phyloP scores from a whole-genome alignment of 257 asterid genomes.

The Solanum acaule region DNA sequence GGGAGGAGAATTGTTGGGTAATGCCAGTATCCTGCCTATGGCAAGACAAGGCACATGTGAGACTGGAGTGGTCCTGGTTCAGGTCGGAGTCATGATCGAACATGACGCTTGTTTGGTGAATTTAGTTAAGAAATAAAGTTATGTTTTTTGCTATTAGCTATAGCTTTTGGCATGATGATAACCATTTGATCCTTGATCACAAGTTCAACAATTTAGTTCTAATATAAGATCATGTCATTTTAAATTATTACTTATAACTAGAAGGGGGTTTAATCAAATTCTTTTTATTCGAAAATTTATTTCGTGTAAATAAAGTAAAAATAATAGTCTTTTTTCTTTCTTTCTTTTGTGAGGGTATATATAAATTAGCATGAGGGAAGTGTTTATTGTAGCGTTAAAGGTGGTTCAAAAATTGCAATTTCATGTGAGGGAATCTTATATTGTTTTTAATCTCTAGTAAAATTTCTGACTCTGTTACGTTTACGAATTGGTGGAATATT shows the following conservation, averaged over 20 bases:
- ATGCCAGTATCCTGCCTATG: too few relatives aligned
- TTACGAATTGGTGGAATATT: neutral
- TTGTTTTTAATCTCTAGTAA: neutral
- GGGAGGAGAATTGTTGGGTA: too few relatives aligned
- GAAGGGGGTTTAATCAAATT: neutral
- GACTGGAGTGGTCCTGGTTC: too few relatives aligned
- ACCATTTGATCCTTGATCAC: neutral
- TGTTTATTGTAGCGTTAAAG: neutral
- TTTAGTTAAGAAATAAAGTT: too few relatives aligned
- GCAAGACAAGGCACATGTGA: fast-evolving
- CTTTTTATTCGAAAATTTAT: neutral
- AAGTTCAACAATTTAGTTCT: neutral
- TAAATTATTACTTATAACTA: neutral
- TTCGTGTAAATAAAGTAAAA: neutral
- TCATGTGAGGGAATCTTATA: neutral
- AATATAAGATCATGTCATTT: neutral
- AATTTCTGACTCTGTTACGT: neutral
- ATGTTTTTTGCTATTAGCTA: too few relatives aligned
- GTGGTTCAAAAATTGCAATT: neutral
- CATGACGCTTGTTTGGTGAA: neutral
- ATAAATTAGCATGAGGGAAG: neutral
- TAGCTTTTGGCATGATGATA: neutral
- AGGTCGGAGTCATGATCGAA: too few relatives aligned
- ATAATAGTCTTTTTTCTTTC: neutral
- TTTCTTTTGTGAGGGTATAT: neutral